phyloP scores from a whole-genome alignment of 2,329 filamentous ascomycete species.

The Hymenoscyphus albidus region DNA sequence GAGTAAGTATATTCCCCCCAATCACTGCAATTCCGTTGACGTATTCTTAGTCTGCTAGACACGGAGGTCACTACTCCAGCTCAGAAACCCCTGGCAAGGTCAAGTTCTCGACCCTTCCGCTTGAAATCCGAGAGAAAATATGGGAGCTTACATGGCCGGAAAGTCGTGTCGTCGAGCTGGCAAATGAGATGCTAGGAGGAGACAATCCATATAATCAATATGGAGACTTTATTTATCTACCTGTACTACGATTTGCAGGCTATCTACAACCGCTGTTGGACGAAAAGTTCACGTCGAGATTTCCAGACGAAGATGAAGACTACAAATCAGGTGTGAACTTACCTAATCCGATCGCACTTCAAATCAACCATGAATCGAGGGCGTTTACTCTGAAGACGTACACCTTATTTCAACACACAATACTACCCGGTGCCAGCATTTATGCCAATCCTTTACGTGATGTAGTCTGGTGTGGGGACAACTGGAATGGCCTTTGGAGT shows the following conservation, averaged over 20 bases:
- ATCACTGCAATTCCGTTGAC: neutral
- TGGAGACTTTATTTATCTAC: neutral
- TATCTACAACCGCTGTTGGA: neutral
- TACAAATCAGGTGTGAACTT: neutral
- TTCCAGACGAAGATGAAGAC: neutral
- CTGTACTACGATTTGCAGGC: neutral
- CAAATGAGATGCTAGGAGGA: neutral
- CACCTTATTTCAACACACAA: neutral
- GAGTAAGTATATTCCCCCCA: neutral
- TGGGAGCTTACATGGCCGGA: neutral
- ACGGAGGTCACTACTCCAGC: neutral
- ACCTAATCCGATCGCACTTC: neutral
- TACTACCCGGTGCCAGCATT: neutral
- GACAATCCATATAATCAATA: too few relatives aligned
- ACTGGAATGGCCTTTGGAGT: neutral
- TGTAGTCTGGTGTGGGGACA: neutral
- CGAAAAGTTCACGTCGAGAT: neutral
- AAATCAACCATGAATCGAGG: neutral
- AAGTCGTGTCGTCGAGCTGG: neutral
- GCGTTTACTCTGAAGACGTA: neutral
- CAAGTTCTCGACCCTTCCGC: neutral
- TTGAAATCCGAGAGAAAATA: neutral
- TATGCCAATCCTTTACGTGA: neutral
- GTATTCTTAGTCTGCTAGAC: neutral
- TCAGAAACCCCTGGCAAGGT: neutral